Base-by-base conservation (phyloP, 768 basidiomycete species). In the Leccinum disarticulatum region DNA sequence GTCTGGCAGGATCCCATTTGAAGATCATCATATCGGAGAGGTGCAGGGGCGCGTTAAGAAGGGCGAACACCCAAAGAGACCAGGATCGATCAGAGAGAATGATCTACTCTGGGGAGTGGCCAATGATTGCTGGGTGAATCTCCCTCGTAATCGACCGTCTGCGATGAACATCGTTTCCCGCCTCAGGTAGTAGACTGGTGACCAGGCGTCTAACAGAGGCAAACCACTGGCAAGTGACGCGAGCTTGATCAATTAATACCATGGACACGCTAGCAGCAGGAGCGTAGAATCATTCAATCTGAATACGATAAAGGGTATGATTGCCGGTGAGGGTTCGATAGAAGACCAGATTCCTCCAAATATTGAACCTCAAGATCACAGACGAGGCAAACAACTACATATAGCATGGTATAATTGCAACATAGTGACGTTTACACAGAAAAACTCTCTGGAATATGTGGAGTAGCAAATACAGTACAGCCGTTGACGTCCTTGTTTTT, bases 1-100 rank as follows among this genome's bases (percentile, higher is more conserved):
- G 33, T 57, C 68, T 28, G 60, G 68, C 17, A 47, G 11, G 22
- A 22, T 57, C 1, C 70, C 66, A 2, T 72, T 72, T 15, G 17
- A 57, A 43, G 17, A 8, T 0, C 3, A 3, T 30, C 1, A 43
- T 5, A 0, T 2, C 6, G 15, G 4, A 5, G 14, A 31, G 4
- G 35, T 71, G 15, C 0, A 38, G 3, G 1, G 4, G 3, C 15
- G 11, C n/a, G 56, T 69, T 43, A 11, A 0, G 36, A 15, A 6
- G 0, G 56, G 54, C 25, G n/a, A 36, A 25, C 61, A 15, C 46
- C 65, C 65, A 3, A 6, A 4, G 4, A 58, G 10, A 36, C 68
- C 70, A 3, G 19, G 8, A 43, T 59, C 46, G 13, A 60, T 60
- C 36, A 41, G 6, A 13, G 9, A 19, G 9, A 6, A n/a, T 49